Conservation (phyloP, 1,284 basidiomycete species). For the Malassezia globosa region DNA sequence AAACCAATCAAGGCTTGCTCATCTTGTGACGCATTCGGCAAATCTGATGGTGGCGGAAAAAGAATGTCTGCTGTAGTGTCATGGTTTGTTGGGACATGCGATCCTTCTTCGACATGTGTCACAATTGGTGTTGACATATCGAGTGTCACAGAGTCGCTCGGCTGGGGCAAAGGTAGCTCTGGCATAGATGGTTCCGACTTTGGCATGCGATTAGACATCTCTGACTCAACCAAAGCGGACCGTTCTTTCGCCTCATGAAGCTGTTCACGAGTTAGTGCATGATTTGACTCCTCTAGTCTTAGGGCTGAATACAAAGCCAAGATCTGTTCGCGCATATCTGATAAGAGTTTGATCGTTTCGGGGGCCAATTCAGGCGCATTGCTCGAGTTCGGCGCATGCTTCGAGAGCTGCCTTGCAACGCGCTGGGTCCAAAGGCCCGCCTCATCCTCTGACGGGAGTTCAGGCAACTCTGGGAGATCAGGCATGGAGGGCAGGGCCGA, state of each 20-base stretch:
- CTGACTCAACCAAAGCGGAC: background rate
- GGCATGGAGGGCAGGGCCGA: background rate
- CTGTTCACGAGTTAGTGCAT: constrained; percentile 24
- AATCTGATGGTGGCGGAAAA: background rate
- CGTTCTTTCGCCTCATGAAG: background rate
- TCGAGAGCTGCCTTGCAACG: constrained; percentile 17
- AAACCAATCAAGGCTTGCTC: constrained; percentile 1
- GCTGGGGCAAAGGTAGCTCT: background rate
- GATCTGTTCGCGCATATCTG: constrained; percentile 46
- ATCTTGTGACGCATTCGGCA: background rate
- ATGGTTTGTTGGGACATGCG: background rate
- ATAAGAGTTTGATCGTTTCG: constrained; percentile 38
- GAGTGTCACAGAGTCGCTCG: background rate
- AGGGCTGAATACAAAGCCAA: constrained; percentile 41
- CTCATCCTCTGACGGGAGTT: constrained; percentile 15
- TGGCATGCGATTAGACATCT: background rate
- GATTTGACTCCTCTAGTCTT: constrained; percentile 39
- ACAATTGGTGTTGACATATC: background rate
- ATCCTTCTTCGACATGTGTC: background rate
- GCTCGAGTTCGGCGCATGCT: constrained; percentile 6
- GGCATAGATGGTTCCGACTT: background rate
- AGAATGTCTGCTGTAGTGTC: constrained; percentile 10
- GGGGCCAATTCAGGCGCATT: constrained; percentile 19
- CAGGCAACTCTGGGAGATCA: constrained; percentile 9
- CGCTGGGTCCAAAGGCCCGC: constrained; percentile 21